Percentiles rank a stretch among this genome's conserved stretches.
Conservation (phyloP, 257 asterid species). For the Solanum bulbocastanum region DNA sequence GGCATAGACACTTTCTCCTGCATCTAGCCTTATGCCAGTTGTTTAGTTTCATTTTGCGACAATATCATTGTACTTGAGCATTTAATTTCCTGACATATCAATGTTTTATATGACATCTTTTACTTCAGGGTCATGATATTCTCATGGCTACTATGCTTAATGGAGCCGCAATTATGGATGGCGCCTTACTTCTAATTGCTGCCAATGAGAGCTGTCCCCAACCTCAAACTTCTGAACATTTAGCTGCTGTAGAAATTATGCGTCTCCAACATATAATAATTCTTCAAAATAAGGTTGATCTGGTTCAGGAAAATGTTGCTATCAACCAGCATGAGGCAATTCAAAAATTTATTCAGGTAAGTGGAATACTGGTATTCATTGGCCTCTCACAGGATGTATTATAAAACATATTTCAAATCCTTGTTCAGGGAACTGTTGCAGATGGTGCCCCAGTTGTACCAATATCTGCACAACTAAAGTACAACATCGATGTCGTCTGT, state of each 20-base stretch:
- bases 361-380: not conserved
- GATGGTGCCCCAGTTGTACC: constrained; percentile 94
- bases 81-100: not conserved
- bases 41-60: not conserved
- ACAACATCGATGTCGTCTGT: constrained; percentile 85
- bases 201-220: constrained; percentile 96
- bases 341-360: constrained; percentile 77
- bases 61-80: not conserved
- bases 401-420: not conserved
- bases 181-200: constrained; percentile 89
- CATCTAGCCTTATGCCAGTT: not conserved
- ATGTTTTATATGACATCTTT: not conserved
- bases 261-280: constrained; percentile 89
- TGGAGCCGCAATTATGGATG: constrained; percentile 96
- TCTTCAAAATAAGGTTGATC: constrained; percentile 94
- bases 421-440: constrained; percentile 84
- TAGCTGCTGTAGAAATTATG: constrained; percentile 96
- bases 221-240: constrained; percentile 95
- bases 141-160: constrained; percentile 99
- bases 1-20: not conserved
- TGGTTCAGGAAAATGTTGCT: constrained; percentile 93
- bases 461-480: constrained; percentile 91
- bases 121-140: constrained; percentile 77
- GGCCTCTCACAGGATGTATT: not conserved
- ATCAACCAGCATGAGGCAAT: constrained; percentile 96